Percentiles rank a stretch among this genome's conserved stretches.
Conservation (phyloP, 1,139 yeast species). For the Lodderomyces orthopsilosis region DNA sequence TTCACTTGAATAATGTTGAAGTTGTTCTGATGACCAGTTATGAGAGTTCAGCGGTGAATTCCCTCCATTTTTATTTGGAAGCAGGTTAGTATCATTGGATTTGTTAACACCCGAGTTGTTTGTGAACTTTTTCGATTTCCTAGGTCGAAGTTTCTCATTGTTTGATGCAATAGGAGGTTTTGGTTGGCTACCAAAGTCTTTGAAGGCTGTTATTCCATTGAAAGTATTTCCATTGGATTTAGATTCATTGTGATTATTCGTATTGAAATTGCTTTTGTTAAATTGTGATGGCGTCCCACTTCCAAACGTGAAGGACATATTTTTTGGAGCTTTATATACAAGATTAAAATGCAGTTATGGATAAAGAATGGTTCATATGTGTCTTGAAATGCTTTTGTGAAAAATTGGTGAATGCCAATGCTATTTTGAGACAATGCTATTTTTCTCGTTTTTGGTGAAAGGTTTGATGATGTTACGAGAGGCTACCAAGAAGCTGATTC, state of each 20-base stretch:
- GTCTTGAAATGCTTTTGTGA: background rate
- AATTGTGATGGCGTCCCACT: slow-evolving; percentile 5
- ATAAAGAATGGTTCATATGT: background rate
- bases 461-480: background rate
- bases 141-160: background rate
- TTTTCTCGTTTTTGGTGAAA: background rate
- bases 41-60: background rate
- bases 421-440: background rate
- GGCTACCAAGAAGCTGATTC: background rate
- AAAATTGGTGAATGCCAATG: no score
- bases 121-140: background rate
- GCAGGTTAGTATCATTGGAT: background rate
- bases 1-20: slow-evolving; percentile 21
- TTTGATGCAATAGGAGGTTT: background rate
- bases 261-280: background rate
- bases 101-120: background rate
- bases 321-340: slow-evolving; percentile 3
- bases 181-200: slow-evolving; percentile 16
- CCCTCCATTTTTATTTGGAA: background rate
- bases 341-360: background rate
- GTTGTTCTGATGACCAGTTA: slow-evolving; percentile 15
- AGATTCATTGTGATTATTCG: slow-evolving; percentile 14
- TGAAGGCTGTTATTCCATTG: slow-evolving; percentile 11
- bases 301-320: slow-evolving; percentile 24
- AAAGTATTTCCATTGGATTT: slow-evolving; percentile 8